These are phyloP conservation scores for Tetradesmus obliquus DNA, from an alignment of 139 green algal species.

Conservation along the genomic window DNA sequence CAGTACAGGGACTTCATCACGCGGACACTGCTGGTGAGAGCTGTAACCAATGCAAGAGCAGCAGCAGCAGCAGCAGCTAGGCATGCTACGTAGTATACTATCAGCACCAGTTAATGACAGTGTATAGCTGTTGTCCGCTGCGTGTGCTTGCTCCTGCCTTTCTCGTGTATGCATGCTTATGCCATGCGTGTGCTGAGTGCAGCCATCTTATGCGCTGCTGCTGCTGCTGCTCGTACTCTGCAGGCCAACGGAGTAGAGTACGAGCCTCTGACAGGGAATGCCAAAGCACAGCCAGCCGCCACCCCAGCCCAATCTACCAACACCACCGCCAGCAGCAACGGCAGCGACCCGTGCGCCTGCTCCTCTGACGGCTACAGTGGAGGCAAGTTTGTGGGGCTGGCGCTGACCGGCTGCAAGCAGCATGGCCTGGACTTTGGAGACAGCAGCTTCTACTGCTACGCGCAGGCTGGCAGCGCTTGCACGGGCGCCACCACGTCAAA, in stretches of 20 bases:
- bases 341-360: background rate
- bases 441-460: constrained; percentile 29
- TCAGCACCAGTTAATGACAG: background rate
- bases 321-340: background rate
- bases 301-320: background rate
- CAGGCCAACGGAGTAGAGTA: constrained; percentile 10
- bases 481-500: background rate
- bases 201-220: too few relatives aligned
- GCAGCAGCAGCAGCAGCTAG: background rate
- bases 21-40: background rate
- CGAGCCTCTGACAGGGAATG: background rate
- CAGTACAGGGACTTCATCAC: constrained; percentile 21
- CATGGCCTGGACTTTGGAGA: constrained; percentile 13
- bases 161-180: too few relatives aligned
- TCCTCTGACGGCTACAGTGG: constrained; percentile 4
- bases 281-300: background rate
- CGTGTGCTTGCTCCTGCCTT: too few relatives aligned
- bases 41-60: background rate
- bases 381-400: background rate
- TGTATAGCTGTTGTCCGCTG: background rate
- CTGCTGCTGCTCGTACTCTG: background rate
- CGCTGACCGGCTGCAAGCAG: constrained; percentile 23
- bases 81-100: background rate
- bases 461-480: background rate
- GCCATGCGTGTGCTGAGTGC: too few relatives aligned